Evolutionary conservation across 108 stramenopile species (phyloP).

Genomic region (Skeletonema tropicum): DNA sequence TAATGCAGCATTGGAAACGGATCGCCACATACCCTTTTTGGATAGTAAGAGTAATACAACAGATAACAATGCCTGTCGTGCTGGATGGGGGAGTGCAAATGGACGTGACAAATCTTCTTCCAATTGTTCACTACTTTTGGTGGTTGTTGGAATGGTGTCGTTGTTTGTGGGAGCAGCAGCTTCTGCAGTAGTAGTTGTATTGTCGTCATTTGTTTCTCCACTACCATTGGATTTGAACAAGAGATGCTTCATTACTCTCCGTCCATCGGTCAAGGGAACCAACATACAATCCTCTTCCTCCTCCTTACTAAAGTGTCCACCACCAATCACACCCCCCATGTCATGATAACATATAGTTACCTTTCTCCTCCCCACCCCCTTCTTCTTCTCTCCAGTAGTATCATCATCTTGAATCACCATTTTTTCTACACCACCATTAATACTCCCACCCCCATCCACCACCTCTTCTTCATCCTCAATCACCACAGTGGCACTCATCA

Average conservation of each 20-base stretch:
- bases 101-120: slow-evolving; percentile 50
- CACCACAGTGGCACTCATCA: slow-evolving; percentile 69
- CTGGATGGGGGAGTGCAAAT: slow-evolving; percentile 81
- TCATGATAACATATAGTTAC: slow-evolving; percentile 60
- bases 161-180: background rate
- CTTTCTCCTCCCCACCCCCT: slow-evolving; percentile 22
- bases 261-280: slow-evolving; percentile 13
- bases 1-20: slow-evolving; percentile 77
- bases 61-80: slow-evolving; percentile 71
- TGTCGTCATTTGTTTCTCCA: background rate
- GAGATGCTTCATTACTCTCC: slow-evolving; percentile 16
- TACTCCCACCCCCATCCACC: slow-evolving; percentile 3
- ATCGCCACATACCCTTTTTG: slow-evolving; percentile 73
- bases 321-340: slow-evolving; percentile 47
- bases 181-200: too few species aligned
- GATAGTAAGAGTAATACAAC: slow-evolving; percentile 65
- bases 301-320: slow-evolving; percentile 16
- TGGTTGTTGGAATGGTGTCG: background rate
- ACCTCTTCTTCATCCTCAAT: slow-evolving; percentile 9
- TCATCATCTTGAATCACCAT: slow-evolving; percentile 15
- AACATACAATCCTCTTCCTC: slow-evolving; percentile 33
- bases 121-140: slow-evolving; percentile 11
- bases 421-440: slow-evolving; percentile 4
- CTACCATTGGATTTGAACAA: background rate
- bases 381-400: background rate